These are phyloP conservation scores for Lactifluus hygrophoroides DNA, from an alignment of 768 basidiomycete genomes.

Conservation along the genomic window DNA sequence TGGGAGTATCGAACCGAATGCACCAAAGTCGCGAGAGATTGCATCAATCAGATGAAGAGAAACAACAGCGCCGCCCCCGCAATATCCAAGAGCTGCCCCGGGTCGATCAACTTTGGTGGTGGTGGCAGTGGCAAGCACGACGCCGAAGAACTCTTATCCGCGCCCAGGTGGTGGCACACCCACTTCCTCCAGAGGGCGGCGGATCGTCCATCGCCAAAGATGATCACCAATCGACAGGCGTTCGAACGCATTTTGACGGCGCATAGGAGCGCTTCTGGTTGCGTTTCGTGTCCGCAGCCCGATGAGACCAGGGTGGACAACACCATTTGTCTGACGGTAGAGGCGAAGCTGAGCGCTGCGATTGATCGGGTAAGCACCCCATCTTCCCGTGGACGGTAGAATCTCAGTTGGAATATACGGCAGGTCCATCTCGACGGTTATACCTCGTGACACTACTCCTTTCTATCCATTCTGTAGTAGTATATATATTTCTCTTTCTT, in stretches of 20 bases:
- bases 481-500: background rate
- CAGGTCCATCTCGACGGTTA: background rate
- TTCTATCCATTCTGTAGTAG: background rate
- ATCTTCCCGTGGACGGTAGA: background rate
- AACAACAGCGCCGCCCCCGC: background rate
- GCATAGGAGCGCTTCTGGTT: background rate
- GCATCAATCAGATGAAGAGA: background rate
- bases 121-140: background rate
- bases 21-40: background rate
- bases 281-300: background rate
- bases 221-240: background rate
- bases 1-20: background rate
- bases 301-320: background rate
- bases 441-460: background rate
- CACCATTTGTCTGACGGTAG: background rate
- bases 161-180: constrained; percentile 6
- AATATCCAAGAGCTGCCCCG: background rate
- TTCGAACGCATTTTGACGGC: background rate
- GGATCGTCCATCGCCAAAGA: background rate
- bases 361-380: background rate
- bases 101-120: background rate
- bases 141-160: background rate
- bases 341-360: background rate
- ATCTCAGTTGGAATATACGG: background rate
- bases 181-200: background rate